Percentiles rank a stretch among this genome's conserved stretches.
These are phyloP conservation scores for Ogataea ramenticola DNA, from an alignment of 805 yeast species.

Conservation along the genomic window DNA sequence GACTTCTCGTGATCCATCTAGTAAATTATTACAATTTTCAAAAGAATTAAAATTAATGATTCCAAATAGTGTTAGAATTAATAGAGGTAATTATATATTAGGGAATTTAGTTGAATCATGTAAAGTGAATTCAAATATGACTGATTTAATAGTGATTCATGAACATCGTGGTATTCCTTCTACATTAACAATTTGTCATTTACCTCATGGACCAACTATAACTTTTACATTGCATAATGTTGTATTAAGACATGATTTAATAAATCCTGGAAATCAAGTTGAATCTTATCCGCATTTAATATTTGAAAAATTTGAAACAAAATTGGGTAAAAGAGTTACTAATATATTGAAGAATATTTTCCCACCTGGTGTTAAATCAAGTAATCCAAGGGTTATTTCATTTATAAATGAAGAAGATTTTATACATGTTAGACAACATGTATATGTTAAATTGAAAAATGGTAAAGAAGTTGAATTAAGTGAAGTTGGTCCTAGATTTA, in stretches of 20 bases:
- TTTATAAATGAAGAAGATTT: constrained; percentile 88
- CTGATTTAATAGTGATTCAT: constrained; percentile 80
- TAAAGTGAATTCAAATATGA: constrained; percentile 60
- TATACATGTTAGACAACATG: constrained; percentile 91
- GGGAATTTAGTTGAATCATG: constrained; percentile 82
- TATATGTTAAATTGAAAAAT: constrained; percentile 81
- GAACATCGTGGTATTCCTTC: constrained; percentile 99
- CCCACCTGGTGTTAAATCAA: constrained; percentile 95
- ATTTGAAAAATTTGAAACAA: constrained; percentile 80
- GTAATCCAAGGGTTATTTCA: constrained; percentile 84
- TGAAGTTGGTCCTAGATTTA: constrained; percentile 98
- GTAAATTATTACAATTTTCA: constrained; percentile 81
- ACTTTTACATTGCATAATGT: constrained; percentile 93
- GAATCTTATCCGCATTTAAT: constrained; percentile 93
- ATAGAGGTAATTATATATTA: constrained; percentile 89
- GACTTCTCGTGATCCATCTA: constrained; percentile 86
- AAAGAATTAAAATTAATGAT: constrained; percentile 86
- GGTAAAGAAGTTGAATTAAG: constrained; percentile 79
- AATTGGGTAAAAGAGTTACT: constrained; percentile 75
- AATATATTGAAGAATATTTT: constrained; percentile 80
- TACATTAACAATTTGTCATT: constrained; percentile 83
- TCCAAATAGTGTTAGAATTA: constrained; percentile 82
- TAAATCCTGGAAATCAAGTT: constrained; percentile 77
- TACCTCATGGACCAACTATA: constrained; percentile 98
- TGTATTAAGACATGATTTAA: constrained; percentile 85